Evolutionary conservation across 345 rosid species (phyloP).

Genomic region (Eucalyptus polybractea): DNA sequence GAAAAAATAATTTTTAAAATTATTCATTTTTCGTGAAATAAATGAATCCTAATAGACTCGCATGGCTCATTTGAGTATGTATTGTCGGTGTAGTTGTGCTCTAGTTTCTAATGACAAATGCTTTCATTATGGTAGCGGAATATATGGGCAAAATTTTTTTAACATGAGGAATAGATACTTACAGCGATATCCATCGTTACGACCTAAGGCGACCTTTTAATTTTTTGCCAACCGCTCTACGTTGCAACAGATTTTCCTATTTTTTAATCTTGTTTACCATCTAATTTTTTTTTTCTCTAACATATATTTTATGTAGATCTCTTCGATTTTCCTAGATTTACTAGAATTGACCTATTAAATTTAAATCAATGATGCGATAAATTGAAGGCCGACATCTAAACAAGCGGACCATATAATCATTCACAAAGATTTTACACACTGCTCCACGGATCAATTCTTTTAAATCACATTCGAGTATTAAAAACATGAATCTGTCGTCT

Average conservation of each 20-base stretch:
- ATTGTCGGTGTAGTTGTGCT: neutral
- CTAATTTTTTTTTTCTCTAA: no score
- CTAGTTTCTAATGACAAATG: neutral
- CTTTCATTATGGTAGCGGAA: neutral
- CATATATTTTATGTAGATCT: neutral
- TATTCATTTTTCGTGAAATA: neutral
- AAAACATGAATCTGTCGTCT: neutral
- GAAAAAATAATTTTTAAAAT: neutral
- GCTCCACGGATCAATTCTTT: neutral
- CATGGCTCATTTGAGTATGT: neutral
- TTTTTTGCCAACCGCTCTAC: neutral
- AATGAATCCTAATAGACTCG: accelerated
- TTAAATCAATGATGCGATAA: neutral
- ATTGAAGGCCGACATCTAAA: neutral
- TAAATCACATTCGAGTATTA: neutral
- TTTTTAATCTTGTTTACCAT: neutral
- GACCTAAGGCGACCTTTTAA: neutral
- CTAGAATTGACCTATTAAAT: neutral
- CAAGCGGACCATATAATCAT: neutral
- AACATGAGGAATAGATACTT: neutral
- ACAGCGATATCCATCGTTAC: neutral
- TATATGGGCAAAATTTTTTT: neutral
- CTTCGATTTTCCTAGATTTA: neutral
- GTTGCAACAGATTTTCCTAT: neutral
- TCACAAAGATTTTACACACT: neutral